These are phyloP conservation scores for Mucor sp. DNA, from an alignment of 371 early-diverging fungal genomes.

Conservation along the genomic window DNA sequence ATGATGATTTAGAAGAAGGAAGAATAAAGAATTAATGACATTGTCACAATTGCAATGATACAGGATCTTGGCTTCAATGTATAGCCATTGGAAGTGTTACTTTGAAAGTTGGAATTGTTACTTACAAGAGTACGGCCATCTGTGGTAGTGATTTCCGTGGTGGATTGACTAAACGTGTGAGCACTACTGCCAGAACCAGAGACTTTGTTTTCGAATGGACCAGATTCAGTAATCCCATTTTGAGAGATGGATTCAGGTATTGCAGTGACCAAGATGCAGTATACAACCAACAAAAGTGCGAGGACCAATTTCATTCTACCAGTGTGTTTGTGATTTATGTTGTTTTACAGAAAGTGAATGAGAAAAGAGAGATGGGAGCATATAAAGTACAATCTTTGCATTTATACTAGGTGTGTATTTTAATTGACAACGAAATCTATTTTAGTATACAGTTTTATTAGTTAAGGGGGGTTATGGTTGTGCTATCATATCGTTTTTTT, in stretches of 20 bases:
- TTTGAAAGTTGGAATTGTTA: not conserved
- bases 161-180: not conserved
- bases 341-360: not conserved
- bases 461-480: not conserved
- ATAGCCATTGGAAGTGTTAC: not conserved
- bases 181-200: conserved; percentile 13
- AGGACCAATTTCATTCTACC: not conserved
- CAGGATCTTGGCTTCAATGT: not conserved
- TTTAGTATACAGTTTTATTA: not conserved
- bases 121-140: conserved; percentile 13
- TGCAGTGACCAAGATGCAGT: not conserved
- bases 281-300: not conserved
- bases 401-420: not conserved
- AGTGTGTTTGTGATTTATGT: not conserved
- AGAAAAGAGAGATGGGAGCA: not conserved
- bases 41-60: not conserved
- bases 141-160: not conserved
- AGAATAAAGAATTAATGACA: not conserved
- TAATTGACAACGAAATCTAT: conserved; percentile 2
- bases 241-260: not conserved
- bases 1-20: not conserved
- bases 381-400: not conserved
- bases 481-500: not conserved
- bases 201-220: conserved; percentile 2
- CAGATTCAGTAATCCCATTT: not conserved